Evolutionary conservation across 139 green algal genomes (phyloP), one percentile per base, ranked within the genome.

Genomic region (Marvania coccoides): DNA sequence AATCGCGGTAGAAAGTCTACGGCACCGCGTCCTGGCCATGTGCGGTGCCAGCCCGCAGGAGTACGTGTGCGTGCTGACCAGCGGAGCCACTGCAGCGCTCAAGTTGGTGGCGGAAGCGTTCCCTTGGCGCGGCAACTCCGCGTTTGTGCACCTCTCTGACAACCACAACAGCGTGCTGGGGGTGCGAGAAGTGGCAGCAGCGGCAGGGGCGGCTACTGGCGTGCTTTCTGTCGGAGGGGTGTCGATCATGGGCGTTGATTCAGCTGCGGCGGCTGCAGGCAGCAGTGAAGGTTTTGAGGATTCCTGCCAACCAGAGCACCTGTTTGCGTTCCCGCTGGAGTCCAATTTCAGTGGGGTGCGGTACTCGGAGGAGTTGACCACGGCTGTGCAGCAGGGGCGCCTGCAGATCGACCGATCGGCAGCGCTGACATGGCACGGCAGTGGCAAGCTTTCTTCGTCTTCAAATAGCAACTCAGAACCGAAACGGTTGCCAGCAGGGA

Each of bases 121-220:
- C 42, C 85, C 86, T 0, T 97, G 91, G 91, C 51, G 29, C 12
- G 2, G 47, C 5, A 54, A 40, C 51, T 79, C 61, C 39, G 23
- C 48, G 0, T 85, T 88, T 36, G 37, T 63, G 1, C 87, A 92
- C 79, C 80, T 79, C 5, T 63, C 60, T 5, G 69, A 87, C 57
- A 91, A 89, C 54, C 87, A 94, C 73, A 95, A 83, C 72, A 92
- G 83, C 69, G 85, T 95, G 33, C 67, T 97, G 60, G 91, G 89
- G 1, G 83, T 97, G 23, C 62, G 87, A 3, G 70, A 90, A 33
- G 28, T 81, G 26, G 88, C 85, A 15, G 48, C 82, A 2, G 31
- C 61, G 10, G 59, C 74, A 5, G 69, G 79, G 33, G 23, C 57
- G 9, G 58, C 28, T 2, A 29, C n/a, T 9, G n/a, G 26, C 3